A percentile compares a stretch with the other conserved stretches of the same genome.
Evolutionary conservation across 2,329 filamentous ascomycete species (phyloP).

Genomic region (Ophioceras dolichostomum): DNA sequence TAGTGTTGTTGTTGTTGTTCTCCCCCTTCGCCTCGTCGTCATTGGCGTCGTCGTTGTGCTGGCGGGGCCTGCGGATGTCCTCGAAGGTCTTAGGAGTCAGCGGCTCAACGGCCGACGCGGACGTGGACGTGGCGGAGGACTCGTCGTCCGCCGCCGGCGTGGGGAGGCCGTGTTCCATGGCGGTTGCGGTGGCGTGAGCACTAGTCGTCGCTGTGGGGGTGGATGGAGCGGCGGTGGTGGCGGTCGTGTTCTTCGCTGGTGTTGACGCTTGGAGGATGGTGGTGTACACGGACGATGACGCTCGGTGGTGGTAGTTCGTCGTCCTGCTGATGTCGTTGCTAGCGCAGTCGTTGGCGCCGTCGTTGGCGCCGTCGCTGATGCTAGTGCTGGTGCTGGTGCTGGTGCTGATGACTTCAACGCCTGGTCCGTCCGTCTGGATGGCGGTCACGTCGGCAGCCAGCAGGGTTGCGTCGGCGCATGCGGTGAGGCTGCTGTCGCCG

Average conservation of each 20-base stretch:
- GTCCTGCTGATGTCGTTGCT: too few relatives aligned
- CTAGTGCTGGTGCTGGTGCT: background rate
- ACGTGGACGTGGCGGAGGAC: too few relatives aligned
- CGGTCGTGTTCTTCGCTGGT: constrained; percentile 1
- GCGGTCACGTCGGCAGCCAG: constrained; percentile 1
- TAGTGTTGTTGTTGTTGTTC: background rate
- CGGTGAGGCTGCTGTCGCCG: background rate
- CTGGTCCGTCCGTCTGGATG: background rate
- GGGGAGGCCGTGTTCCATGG: background rate
- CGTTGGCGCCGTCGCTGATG: background rate
- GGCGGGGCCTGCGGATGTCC: background rate
- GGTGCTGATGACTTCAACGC: background rate
- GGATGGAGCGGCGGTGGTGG: too few relatives aligned
- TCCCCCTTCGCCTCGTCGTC: background rate
- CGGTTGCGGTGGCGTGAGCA: too few relatives aligned
- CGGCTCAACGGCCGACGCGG: constrained; percentile 6
- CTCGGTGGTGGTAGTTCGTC: constrained; percentile 1
- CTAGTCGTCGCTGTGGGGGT: too few relatives aligned
- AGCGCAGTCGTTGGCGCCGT: background rate
- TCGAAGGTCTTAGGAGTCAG: constrained; percentile 8
- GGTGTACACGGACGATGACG: constrained; percentile 3
- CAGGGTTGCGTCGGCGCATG: constrained; percentile 3
- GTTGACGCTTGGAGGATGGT: constrained; percentile 1
- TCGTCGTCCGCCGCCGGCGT: constrained; percentile 7
- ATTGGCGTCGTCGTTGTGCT: background rate